Evolutionary conservation across 1,284 basidiomycete genomes (phyloP).

Genomic region (Heterobasidion parviporum): DNA sequence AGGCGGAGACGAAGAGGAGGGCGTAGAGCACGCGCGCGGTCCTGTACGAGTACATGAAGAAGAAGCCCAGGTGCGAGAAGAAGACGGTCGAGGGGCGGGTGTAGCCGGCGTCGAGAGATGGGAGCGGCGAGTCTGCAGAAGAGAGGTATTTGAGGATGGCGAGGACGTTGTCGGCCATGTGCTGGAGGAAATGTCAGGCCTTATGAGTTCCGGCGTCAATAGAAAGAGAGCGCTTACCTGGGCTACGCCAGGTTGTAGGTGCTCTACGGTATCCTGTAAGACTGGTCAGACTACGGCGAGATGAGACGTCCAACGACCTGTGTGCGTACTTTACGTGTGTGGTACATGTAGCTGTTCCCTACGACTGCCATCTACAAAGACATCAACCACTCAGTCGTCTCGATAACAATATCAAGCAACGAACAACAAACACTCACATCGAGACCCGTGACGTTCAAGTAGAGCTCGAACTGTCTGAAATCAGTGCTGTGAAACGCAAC

Average conservation of each 20-base stretch:
- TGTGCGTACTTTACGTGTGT: constrained; percentile 64
- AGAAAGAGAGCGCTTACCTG: constrained; percentile 30
- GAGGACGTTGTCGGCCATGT: constrained; percentile 90
- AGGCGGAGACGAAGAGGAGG: constrained; percentile 36
- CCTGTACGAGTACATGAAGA: constrained; percentile 70
- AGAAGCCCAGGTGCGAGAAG: constrained; percentile 62
- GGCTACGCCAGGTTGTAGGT: constrained; percentile 75
- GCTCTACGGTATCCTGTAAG: constrained; percentile 64
- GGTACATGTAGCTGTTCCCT: constrained; percentile 90
- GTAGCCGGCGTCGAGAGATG: constrained; percentile 48
- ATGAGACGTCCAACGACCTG: background rate
- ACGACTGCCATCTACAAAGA: constrained; percentile 82
- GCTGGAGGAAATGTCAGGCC: constrained; percentile 30
- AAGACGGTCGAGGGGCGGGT: constrained; percentile 65
- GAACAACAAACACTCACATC: constrained; percentile 52
- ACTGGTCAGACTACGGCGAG: background rate
- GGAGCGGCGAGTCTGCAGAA: constrained; percentile 55
- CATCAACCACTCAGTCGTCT: background rate
- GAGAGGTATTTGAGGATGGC: constrained; percentile 81
- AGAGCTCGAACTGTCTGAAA: constrained; percentile 91
- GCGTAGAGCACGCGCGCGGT: constrained; percentile 70
- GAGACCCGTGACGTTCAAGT: constrained; percentile 80
- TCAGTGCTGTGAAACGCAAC: constrained; percentile 56
- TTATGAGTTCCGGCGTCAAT: background rate
- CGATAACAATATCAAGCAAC: background rate